A percentile compares a stretch with the other conserved stretches of the same genome.
Evolutionary conservation across 495 filamentous ascomycete genomes (phyloP).

Genomic region (Aspergillus funiculosus): DNA sequence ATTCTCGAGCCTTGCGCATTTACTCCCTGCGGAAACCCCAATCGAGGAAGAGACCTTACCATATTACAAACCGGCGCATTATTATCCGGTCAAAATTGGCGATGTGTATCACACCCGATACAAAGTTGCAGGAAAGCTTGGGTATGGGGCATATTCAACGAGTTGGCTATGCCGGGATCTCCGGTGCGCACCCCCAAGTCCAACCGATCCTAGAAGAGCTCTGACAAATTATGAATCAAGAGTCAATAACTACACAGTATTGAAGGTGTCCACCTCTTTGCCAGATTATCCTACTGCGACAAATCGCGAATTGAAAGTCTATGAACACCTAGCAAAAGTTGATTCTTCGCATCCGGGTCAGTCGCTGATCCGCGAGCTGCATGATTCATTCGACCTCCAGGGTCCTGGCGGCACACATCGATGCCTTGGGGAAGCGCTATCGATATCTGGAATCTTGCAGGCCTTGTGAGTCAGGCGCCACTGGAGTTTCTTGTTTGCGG

Average conservation of each 20-base stretch:
- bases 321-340: constrained; percentile 29
- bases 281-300: constrained; percentile 19
- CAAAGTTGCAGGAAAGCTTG: constrained; percentile 47
- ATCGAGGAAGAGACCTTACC: constrained; percentile 44
- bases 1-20: too few relatives aligned
- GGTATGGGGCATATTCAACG: constrained; percentile 49
- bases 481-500: constrained; percentile 2
- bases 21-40: too few relatives aligned
- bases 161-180: constrained; percentile 50
- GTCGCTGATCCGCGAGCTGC: constrained; percentile 29
- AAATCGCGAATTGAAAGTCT: constrained; percentile 35
- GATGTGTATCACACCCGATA: constrained; percentile 45
- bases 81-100: constrained; percentile 46
- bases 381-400: constrained; percentile 37
- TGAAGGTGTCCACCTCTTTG: constrained; percentile 23
- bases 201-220: neutral
- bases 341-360: constrained; percentile 33
- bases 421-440: constrained; percentile 37
- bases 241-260: constrained; percentile 13
- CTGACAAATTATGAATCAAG: constrained; percentile 14
- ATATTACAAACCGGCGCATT: constrained; percentile 36
- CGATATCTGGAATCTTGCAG: constrained; percentile 41
- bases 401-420: constrained; percentile 37
- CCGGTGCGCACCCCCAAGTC: constrained; percentile 23
- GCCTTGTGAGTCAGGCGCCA: constrained; percentile 30